These are phyloP conservation scores for Allomyces macrogynus DNA, from an alignment of 192 early-diverging fungal species.

Conservation along the genomic window DNA sequence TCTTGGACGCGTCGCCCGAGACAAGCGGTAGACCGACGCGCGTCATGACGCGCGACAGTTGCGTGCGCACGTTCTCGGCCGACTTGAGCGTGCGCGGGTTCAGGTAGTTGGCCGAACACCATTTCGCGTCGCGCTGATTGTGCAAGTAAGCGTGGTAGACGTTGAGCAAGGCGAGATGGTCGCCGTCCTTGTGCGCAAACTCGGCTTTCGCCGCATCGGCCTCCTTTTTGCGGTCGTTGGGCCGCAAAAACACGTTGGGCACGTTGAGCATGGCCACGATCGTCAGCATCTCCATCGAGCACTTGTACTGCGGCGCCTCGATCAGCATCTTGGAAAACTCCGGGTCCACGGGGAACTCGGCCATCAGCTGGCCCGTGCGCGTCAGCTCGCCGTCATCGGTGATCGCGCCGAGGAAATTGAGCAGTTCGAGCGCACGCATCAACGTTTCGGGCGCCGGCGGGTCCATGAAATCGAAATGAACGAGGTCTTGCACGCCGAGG, in stretches of 20 bases:
- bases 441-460: slow-evolving; percentile 94
- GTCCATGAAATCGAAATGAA: slow-evolving; percentile 99
- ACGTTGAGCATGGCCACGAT: slow-evolving; percentile 86
- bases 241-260: slow-evolving; percentile 79
- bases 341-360: slow-evolving; percentile 94
- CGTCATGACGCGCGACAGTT: slow-evolving; percentile 68
- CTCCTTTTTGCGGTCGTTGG: slow-evolving; percentile 62
- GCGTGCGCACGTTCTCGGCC: slow-evolving; percentile 79
- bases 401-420: slow-evolving; percentile 85
- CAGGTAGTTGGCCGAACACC: slow-evolving; percentile 88
- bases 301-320: slow-evolving; percentile 55
- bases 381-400: slow-evolving; percentile 93
- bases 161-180: slow-evolving; percentile 90
- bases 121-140: slow-evolving; percentile 47
- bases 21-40: slow-evolving; percentile 43
- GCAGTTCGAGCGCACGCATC: slow-evolving; percentile 88
- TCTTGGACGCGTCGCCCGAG: slow-evolving; percentile 41
- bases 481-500: slow-evolving; percentile 88
- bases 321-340: slow-evolving; percentile 89
- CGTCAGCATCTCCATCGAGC: slow-evolving; percentile 83
- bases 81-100: slow-evolving; percentile 71
- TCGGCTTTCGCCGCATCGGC: slow-evolving; percentile 80
- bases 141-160: slow-evolving; percentile 82
- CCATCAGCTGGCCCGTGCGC: slow-evolving; percentile 57
- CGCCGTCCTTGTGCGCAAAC: slow-evolving; percentile 87